Base-by-base conservation (phyloP, 192 early-diverging fungal genomes). In the Endogone sp. region DNA sequence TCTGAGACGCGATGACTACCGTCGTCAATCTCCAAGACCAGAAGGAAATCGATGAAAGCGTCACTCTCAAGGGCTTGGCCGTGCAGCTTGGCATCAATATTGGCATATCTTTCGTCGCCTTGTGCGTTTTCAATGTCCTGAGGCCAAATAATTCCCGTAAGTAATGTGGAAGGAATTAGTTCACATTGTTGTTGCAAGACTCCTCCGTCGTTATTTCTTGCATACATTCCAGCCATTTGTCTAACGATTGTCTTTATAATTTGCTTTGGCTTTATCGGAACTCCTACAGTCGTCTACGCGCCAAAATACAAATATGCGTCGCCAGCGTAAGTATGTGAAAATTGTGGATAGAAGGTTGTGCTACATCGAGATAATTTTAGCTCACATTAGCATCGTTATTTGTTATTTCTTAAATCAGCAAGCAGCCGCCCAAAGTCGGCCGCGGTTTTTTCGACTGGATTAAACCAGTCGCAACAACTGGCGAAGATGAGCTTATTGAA, bases 361-460 rank as follows among this genome's bases (percentile, higher is more conserved):
- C 4, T 30, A 24, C 26, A 16, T 6, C 4, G 4, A 25, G 3
- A 27, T 62, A 24, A 30, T 23, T 61, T 27, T 23, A 25, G 60
- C n/a, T n/a, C n/a, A n/a, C n/a, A n/a, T n/a, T n/a, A n/a, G n/a
- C n/a, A n/a, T n/a, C n/a, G n/a, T n/a, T n/a, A n/a, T 44, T 55
- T 13, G 6, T 11, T 16, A 13, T 70, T 70, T 62, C 28, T 6
- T 55, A 66, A 58, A 44, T 10, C 44, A 86, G 84, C 3, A 84
- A 84, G 63, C 71, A 75, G 30, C 88, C 91, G 20, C 91, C 91
- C 32, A 85, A 83, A 20, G 79, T 93, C n/a, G 79, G 77, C 0
- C 65, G 64, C 16, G 88, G 88, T 21, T 69, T 84, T n/a, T 86
- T 93, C 64, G 74, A 85, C 6, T 93, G 91, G 90, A 75, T 85